Percentiles rank a stretch among this genome's conserved stretches.
These are phyloP conservation scores for Corinectria fuckeliana DNA, from an alignment of 2,329 filamentous ascomycete species.

Conservation along the genomic window DNA sequence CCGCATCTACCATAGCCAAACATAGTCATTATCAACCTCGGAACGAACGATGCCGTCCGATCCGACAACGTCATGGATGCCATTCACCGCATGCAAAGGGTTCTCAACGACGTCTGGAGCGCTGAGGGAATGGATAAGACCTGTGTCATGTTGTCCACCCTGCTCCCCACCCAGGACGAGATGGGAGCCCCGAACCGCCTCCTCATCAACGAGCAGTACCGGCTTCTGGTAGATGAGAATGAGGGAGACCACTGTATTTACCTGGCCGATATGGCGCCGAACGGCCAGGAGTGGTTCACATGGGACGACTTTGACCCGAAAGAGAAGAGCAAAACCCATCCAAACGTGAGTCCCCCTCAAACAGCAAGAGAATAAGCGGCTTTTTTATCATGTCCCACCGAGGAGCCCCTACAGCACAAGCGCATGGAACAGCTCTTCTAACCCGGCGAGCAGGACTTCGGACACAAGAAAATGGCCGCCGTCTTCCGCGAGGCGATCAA, in stretches of 20 bases:
- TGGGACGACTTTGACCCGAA: neutral
- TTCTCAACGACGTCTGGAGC: neutral
- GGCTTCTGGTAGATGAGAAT: neutral
- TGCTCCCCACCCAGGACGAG: neutral
- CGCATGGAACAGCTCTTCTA: too few relatives aligned
- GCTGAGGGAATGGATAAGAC: neutral
- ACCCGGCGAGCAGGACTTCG: neutral
- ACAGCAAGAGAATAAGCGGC: too few relatives aligned
- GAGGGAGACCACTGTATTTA: neutral
- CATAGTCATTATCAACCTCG: neutral
- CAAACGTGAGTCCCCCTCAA: neutral
- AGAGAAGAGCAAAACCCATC: neutral
- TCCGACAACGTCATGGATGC: neutral
- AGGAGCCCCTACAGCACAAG: too few relatives aligned
- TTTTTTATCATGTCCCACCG: too few relatives aligned
- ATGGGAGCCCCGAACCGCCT: neutral
- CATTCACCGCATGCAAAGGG: neutral
- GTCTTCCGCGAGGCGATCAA: neutral
- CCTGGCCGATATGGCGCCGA: neutral
- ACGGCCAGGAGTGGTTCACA: neutral
- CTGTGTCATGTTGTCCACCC: neutral
- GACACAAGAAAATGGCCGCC: neutral
- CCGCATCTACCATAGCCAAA: neutral
- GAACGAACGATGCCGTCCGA: neutral
- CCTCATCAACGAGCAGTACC: neutral